These are phyloP conservation scores for Neurospora intermedia DNA, from an alignment of 495 filamentous ascomycete species.

Conservation along the genomic window DNA sequence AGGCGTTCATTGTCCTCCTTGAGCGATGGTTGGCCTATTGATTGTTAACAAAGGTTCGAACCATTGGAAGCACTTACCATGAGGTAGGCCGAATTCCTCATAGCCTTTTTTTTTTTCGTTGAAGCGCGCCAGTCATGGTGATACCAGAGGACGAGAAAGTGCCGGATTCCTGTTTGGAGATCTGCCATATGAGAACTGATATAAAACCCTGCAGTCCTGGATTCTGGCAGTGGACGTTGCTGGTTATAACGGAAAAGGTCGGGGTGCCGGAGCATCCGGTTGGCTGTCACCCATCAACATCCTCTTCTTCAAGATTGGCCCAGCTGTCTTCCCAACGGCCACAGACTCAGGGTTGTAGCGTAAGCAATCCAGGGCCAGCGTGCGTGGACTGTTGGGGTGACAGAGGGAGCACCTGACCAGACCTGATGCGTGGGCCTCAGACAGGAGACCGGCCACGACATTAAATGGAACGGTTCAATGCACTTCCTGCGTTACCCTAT, in stretches of 20 bases:
- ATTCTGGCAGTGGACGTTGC: not conserved
- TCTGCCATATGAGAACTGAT: not conserved
- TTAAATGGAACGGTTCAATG: not conserved
- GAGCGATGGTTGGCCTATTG: not conserved
- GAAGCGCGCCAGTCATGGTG: not conserved
- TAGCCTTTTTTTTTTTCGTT: not conserved
- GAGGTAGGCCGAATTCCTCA: not conserved
- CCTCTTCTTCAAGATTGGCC: not conserved
- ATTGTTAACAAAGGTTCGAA: not conserved
- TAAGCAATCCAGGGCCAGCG: not conserved
- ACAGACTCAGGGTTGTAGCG: not conserved
- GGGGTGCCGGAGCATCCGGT: not conserved
- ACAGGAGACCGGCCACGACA: not conserved
- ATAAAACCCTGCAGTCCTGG: not conserved
- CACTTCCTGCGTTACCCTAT: not conserved
- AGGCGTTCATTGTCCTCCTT: not conserved
- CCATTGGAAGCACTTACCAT: not conserved
- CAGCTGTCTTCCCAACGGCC: not conserved
- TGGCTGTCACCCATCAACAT: not conserved
- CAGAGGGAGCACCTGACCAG: not conserved
- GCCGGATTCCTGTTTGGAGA: not conserved
- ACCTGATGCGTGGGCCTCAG: not conserved
- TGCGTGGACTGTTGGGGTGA: not conserved
- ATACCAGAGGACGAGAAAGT: not conserved
- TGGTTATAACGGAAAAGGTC: not conserved